phyloP scores from a whole-genome alignment of 2,329 filamentous ascomycete species.

The Aspergillus sergii region DNA sequence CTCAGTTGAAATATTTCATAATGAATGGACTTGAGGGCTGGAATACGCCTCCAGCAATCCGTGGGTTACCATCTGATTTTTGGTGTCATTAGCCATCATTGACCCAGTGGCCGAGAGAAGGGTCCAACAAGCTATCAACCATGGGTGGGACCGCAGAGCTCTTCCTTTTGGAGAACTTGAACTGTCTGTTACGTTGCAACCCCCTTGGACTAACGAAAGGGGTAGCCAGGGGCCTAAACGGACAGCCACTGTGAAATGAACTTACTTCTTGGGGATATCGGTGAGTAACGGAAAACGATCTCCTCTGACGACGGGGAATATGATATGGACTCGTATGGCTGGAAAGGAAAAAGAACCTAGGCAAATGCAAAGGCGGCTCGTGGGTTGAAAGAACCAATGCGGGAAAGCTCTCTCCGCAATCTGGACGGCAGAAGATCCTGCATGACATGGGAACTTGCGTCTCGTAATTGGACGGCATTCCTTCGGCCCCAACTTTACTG shows the following conservation, averaged over 20 bases:
- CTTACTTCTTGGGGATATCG: neutral
- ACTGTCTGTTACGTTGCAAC: neutral
- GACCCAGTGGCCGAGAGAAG: conserved; percentile 6
- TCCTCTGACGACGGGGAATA: neutral
- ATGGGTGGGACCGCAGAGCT: conserved; percentile 9
- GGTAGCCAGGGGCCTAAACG: neutral
- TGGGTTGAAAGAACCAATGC: conserved; percentile 10
- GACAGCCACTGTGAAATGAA: neutral
- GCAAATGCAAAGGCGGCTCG: conserved; percentile 1
- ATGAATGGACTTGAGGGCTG: neutral
- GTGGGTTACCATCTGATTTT: neutral
- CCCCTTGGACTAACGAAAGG: neutral
- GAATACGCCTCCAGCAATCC: neutral
- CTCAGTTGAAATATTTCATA: neutral
- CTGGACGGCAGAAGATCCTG: conserved; percentile 22
- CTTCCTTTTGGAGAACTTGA: neutral
- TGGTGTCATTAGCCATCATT: neutral
- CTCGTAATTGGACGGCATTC: conserved; percentile 7
- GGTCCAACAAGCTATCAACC: conserved; percentile 15
- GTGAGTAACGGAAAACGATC: neutral
- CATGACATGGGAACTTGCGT: conserved; percentile 12
- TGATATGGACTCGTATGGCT: neutral
- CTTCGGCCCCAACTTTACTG: conserved; percentile 2
- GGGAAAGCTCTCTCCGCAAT: conserved; percentile 27
- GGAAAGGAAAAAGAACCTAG: neutral